A percentile compares a stretch with the other conserved stretches of the same genome.
Conservation (phyloP, 495 filamentous ascomycete genomes). For the Aspergillus bridgeri region DNA sequence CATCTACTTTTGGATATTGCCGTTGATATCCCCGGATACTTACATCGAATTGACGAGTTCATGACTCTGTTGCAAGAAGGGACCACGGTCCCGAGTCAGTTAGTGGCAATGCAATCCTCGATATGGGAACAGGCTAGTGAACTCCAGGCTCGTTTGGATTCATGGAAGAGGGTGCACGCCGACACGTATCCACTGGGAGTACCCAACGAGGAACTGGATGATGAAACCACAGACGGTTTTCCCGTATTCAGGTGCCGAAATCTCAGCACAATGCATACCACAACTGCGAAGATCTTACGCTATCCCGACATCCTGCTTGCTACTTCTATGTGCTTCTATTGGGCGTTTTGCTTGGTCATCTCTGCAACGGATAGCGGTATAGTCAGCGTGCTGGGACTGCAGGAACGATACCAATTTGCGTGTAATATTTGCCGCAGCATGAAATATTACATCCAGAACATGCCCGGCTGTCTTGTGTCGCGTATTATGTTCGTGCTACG, state of each 20-base stretch:
- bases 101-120: constrained; percentile 13
- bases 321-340: constrained; percentile 21
- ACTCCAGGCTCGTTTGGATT: constrained; percentile 18
- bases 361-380: constrained; percentile 19
- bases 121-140: constrained; percentile 21
- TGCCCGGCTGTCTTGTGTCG: constrained; percentile 24
- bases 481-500: constrained; percentile 29
- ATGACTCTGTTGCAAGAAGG: constrained; percentile 1
- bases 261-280: constrained; percentile 12
- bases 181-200: constrained; percentile 15
- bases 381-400: constrained; percentile 15
- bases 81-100: constrained; percentile 5
- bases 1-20: constrained; percentile 25
- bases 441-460: constrained; percentile 24
- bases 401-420: constrained; percentile 25
- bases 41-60: constrained; percentile 20
- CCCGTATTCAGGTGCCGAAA: constrained; percentile 22
- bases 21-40: constrained; percentile 24
- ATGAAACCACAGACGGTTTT: constrained; percentile 5
- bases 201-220: constrained; percentile 13
- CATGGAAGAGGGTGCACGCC: constrained; percentile 20
- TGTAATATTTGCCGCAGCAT: constrained; percentile 30
- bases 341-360: constrained; percentile 23
- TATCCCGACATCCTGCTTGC: constrained; percentile 25
- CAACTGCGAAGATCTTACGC: constrained; percentile 10